A percentile compares a stretch with the other conserved stretches of the same genome.
Evolutionary conservation across 2,329 filamentous ascomycete species (phyloP).

Genomic region (Alternaria viburni): DNA sequence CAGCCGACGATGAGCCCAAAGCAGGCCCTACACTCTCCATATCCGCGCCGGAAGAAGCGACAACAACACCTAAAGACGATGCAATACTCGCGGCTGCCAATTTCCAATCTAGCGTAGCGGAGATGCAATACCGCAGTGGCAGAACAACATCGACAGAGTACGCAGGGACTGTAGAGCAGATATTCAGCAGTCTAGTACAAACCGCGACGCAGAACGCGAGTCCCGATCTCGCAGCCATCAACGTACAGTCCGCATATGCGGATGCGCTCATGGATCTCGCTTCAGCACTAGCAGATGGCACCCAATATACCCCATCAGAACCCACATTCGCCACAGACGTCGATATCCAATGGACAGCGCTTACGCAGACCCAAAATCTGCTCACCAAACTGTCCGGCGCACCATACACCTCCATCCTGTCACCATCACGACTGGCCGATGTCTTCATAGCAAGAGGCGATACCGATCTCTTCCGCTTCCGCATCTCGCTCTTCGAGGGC

Average conservation of each 20-base stretch:
- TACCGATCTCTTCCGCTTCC: slow-evolving; percentile 44
- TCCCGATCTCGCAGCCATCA: slow-evolving; percentile 58
- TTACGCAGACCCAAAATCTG: slow-evolving; percentile 38
- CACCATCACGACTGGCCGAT: slow-evolving; percentile 36
- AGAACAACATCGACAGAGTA: slow-evolving; percentile 61
- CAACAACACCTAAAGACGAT: slow-evolving; percentile 56
- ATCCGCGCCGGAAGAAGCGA: slow-evolving; percentile 29
- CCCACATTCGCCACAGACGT: slow-evolving; percentile 21
- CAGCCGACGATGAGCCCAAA: slow-evolving; percentile 31
- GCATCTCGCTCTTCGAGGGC: slow-evolving; percentile 25
- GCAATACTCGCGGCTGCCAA: slow-evolving; percentile 62
- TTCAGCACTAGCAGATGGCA: slow-evolving; percentile 49
- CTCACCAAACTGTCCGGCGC: slow-evolving; percentile 33
- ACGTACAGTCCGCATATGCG: slow-evolving; percentile 61
- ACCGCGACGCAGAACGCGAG: slow-evolving; percentile 56
- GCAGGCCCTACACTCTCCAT: slow-evolving; percentile 44
- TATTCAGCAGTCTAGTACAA: slow-evolving; percentile 40
- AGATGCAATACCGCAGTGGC: slow-evolving; percentile 62
- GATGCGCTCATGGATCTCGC: slow-evolving; percentile 63
- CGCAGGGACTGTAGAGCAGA: slow-evolving; percentile 48
- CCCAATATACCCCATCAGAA: slow-evolving; percentile 19
- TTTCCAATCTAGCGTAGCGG: slow-evolving; percentile 63
- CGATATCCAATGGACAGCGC: slow-evolving; percentile 42
- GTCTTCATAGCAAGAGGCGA: slow-evolving; percentile 44
- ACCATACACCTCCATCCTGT: slow-evolving; percentile 22